Base-by-base conservation (phyloP, 495 filamentous ascomycete genomes). In the Neurospora sp. region DNA sequence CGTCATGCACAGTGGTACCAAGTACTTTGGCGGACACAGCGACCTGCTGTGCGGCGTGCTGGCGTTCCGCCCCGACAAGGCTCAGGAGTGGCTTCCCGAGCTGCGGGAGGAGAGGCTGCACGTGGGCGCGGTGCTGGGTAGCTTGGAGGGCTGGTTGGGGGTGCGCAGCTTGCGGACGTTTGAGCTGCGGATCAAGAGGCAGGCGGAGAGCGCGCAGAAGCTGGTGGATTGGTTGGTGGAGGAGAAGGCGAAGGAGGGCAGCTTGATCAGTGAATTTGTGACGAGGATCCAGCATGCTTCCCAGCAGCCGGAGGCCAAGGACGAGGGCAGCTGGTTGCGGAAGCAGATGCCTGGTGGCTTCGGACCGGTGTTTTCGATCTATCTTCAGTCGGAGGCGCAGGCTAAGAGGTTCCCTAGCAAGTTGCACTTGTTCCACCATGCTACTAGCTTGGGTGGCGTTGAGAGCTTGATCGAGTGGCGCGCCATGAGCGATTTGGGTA, bases 11-110 rank as follows among this genome's bases (percentile, higher is more conserved):
- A 90, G 87, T 31, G 96, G 93, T 14, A 96, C 94, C 10, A 99
- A 99, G 85, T 99, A 97, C 80, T 87, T 99, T 73, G 96, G 96
- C 23, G 96, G 96, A 1, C 96, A 99, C 82, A 92, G 89, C 75
- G 96, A 99, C 82, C 83, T 98, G 82, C 88, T 99, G 0, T 93
- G 92, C 76, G 96, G 96, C 14, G 91, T 97, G 23, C 84, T 98
- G 23, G 91, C 88, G 1, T 88, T 91, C 7, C 82, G 85, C 70
- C 83, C 82, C 2, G 78, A 77, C 54, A 72, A 71, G 27, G 54
- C 66, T 7, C 69, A 62, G 71, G 85, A 85, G 5, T 92, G 90
- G 92, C 79, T 87, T 39, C 72, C 77, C 4, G 81, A 81, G 66
- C 78, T 99, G 73, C 81, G 81, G 41, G 75, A 77, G 3, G 94